phyloP scores from a whole-genome alignment of 2,329 filamentous ascomycete species.

The Neodidymelliopsis sp. region DNA sequence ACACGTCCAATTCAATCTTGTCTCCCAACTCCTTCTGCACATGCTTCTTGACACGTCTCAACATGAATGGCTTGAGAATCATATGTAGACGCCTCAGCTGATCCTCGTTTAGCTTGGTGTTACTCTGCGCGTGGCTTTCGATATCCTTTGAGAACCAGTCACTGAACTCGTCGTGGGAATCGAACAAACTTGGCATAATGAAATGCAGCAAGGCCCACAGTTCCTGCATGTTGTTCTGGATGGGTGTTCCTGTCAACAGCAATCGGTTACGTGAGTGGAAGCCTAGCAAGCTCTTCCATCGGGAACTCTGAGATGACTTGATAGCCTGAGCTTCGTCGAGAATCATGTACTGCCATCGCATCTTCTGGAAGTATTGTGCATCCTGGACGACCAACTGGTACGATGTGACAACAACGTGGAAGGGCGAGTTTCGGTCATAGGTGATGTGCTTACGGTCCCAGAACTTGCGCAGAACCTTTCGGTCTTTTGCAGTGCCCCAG shows the following conservation, averaged over 20 bases:
- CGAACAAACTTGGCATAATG: conserved; percentile 99
- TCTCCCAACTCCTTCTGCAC: conserved; percentile 98
- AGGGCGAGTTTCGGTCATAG: conserved; percentile 90
- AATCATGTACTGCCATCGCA: conserved; percentile 99
- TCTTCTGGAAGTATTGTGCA: conserved; percentile 97
- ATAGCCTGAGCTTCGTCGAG: conserved; percentile 98
- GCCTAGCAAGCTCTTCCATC: conserved; percentile 93
- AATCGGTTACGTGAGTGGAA: conserved; percentile 97
- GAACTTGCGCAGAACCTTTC: conserved; percentile 96
- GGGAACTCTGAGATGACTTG: conserved; percentile 94
- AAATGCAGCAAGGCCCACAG: conserved; percentile 97
- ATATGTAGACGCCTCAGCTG: conserved; percentile 96
- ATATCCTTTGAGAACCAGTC: conserved; percentile 97
- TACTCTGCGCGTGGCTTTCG: conserved; percentile 97
- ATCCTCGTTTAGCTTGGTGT: conserved; percentile 99
- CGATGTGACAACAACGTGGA: conserved; percentile 95
- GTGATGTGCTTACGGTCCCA: conserved; percentile 98
- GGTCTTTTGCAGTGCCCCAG: conserved; percentile 93
- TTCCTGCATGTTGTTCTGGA: conserved; percentile 99
- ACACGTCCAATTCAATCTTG: conserved; percentile 97
- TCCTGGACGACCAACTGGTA: conserved; percentile 98
- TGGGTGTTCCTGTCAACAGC: conserved; percentile 92
- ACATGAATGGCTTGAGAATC: conserved; percentile 99
- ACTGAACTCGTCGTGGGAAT: conserved; percentile 90
- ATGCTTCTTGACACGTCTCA: conserved; percentile 99